Percentiles rank a stretch among this genome's conserved stretches.
These are phyloP conservation scores for Pichia sporocuriosa DNA, from an alignment of 805 yeast genomes.

Conservation along the genomic window DNA sequence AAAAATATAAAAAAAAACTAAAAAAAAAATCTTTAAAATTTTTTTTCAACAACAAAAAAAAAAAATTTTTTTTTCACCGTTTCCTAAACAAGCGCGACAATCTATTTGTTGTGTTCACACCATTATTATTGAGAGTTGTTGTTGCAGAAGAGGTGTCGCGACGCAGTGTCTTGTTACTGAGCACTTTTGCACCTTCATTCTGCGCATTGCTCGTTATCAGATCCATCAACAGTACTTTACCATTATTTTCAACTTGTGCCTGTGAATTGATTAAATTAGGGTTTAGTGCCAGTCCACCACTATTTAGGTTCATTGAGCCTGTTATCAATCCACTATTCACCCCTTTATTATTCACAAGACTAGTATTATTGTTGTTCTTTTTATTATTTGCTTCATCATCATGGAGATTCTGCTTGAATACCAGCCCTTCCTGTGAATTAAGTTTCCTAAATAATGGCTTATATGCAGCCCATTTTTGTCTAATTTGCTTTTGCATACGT, in stretches of 20 bases:
- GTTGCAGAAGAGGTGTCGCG: not conserved
- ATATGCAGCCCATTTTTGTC: conserved; percentile 30
- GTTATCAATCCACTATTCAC: conserved; percentile 1
- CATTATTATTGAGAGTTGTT: not conserved
- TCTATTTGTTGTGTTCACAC: conserved; percentile 4
- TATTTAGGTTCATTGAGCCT: conserved; percentile 2
- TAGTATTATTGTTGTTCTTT: too few relatives aligned
- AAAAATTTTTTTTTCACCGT: conserved; percentile 2
- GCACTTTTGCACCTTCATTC: too few relatives aligned
- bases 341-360: conserved; percentile 4
- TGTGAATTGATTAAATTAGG: conserved; percentile 5
- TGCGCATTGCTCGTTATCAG: conserved; percentile 3
- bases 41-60: too few relatives aligned
- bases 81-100: conserved; percentile 9
- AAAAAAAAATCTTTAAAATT: conserved; percentile 1
- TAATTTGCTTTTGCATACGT: conserved; percentile 29
- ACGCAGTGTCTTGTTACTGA: conserved; percentile 1
- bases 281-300: conserved; percentile 5
- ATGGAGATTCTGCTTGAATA: conserved; percentile 24
- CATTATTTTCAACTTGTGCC: too few relatives aligned
- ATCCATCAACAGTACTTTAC: conserved; percentile 30
- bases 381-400: too few relatives aligned
- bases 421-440: conserved; percentile 33
- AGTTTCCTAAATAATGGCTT: conserved; percentile 28
- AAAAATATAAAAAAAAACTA: conserved; percentile 1